Conservation (phyloP, 441 rosid species). For the Arabidopsis hybrid region DNA sequence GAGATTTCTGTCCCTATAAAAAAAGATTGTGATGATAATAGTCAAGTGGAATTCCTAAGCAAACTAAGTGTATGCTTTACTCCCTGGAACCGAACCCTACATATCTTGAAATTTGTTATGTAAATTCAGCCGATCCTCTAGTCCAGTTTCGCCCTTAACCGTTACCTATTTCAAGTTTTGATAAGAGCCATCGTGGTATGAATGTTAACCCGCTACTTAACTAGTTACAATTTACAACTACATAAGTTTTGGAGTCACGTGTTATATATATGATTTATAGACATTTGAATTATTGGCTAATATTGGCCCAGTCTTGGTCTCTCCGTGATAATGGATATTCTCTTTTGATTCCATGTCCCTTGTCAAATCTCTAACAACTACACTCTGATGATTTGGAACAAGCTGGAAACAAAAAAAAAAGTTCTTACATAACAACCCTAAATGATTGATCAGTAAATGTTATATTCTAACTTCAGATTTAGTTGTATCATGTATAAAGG, state of each 20-base stretch:
- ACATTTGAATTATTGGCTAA: slow-evolving; percentile 4
- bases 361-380: neutral
- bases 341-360: slow-evolving; percentile 16
- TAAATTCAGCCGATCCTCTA: slow-evolving; percentile 14
- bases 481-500: too few species aligned
- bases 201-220: neutral
- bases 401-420: neutral
- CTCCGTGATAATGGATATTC: slow-evolving; percentile 17
- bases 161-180: neutral
- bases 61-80: neutral
- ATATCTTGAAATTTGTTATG: neutral
- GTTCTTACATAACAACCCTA: neutral
- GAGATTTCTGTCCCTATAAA: neutral
- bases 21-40: neutral
- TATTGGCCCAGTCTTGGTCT: neutral
- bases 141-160: neutral
- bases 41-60: neutral
- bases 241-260: neutral
- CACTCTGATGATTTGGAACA: neutral
- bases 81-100: neutral
- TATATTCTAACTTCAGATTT: too few species aligned
- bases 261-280: neutral
- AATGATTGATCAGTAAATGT: neutral
- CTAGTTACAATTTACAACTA: neutral
- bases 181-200: neutral